Percentiles rank a stretch among this genome's conserved stretches.
Evolutionary conservation across 257 asterid genomes (phyloP).

Genomic region (Penstemon barbatus): DNA sequence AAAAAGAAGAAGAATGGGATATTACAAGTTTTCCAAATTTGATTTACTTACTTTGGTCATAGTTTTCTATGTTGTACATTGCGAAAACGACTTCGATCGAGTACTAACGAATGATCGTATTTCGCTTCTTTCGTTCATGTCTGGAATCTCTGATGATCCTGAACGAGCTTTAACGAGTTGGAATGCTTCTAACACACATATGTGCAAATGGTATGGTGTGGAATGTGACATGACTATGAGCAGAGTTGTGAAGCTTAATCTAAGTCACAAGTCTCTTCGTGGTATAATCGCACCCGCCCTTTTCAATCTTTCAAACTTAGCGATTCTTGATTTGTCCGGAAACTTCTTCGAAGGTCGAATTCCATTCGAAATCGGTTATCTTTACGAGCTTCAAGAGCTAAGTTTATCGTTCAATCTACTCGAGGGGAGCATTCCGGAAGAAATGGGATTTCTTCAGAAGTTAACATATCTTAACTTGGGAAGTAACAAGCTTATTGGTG

Average conservation of each 20-base stretch:
- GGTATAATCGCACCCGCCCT: constrained; percentile 65
- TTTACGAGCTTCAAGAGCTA: constrained; percentile 48
- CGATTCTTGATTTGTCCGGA: constrained; percentile 66
- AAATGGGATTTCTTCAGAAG: constrained; percentile 42
- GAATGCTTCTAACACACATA: constrained; percentile 41
- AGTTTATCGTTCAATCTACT: constrained; percentile 67
- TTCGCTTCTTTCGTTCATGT: constrained; percentile 69
- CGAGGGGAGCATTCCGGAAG: constrained; percentile 55
- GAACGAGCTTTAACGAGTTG: constrained; percentile 44
- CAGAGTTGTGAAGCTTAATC: constrained; percentile 56
- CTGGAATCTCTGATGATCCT: constrained; percentile 55
- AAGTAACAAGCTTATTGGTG: constrained; percentile 56
- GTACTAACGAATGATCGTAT: constrained; percentile 41
- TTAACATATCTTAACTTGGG: constrained; percentile 71
- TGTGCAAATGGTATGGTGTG: constrained; percentile 74
- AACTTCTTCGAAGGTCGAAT: constrained; percentile 62
- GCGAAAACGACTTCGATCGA: constrained; percentile 30
- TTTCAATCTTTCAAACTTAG: constrained; percentile 47
- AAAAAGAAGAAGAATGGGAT: constrained; percentile 35
- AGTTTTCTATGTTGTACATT: constrained; percentile 34
- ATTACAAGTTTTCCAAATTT: constrained; percentile 39
- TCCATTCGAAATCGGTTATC: constrained; percentile 57
- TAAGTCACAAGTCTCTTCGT: constrained; percentile 52
- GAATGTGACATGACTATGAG: constrained; percentile 41
- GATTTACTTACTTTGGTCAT: constrained; percentile 38